phyloP scores from a whole-genome alignment of 2,329 filamentous ascomycete genomes.

The Talaromyces funiculosus region DNA sequence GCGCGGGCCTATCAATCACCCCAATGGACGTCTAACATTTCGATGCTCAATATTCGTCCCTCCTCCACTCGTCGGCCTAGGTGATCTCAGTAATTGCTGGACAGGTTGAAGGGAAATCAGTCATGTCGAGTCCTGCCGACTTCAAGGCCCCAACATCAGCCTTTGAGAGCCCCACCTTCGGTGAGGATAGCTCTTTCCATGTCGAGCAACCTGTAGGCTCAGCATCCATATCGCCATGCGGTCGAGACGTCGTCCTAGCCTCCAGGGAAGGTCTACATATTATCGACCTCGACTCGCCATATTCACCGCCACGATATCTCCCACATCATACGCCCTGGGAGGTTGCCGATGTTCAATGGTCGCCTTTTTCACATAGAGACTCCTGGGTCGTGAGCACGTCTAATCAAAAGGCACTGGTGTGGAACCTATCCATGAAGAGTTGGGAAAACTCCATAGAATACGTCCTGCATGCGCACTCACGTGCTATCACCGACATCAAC shows the following conservation, averaged over 20 bases:
- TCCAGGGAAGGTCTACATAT: conserved; percentile 86
- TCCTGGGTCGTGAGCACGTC: conserved; percentile 93
- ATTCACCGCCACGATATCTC: conserved; percentile 77
- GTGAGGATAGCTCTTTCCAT: conserved; percentile 74
- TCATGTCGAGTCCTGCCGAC: conserved; percentile 32
- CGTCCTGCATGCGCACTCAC: conserved; percentile 75
- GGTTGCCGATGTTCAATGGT: conserved; percentile 95
- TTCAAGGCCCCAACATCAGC: conserved; percentile 48
- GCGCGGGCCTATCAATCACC: background rate
- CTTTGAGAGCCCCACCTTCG: conserved; percentile 82
- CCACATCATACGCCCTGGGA: conserved; percentile 88
- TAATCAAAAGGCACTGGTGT: conserved; percentile 89
- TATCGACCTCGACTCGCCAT: conserved; percentile 85
- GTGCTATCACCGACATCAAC: conserved; percentile 93
- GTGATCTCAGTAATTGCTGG: background rate
- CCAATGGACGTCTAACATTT: background rate
- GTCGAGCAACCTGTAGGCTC: conserved; percentile 77
- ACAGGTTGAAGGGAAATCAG: background rate
- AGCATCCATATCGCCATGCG: conserved; percentile 86
- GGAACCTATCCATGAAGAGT: conserved; percentile 72
- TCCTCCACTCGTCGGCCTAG: background rate
- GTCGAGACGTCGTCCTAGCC: conserved; percentile 82
- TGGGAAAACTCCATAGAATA: conserved; percentile 80
- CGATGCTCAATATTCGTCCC: background rate
- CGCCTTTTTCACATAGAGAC: conserved; percentile 79